These are phyloP conservation scores for Kuraishia hungarica DNA, from an alignment of 805 yeast species.

Conservation along the genomic window DNA sequence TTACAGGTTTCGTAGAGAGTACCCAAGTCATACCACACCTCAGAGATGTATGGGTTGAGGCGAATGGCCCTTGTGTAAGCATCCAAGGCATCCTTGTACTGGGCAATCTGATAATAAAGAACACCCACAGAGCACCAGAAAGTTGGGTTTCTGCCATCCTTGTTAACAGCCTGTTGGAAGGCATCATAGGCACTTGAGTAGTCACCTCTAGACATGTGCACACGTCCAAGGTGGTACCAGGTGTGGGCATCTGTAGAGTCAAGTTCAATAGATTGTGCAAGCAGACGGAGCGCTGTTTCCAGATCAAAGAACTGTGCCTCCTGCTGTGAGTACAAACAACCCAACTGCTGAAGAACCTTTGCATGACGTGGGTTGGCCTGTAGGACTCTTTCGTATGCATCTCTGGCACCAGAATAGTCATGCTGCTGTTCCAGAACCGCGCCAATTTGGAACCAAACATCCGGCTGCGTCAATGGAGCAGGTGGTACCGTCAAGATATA, in stretches of 20 bases:
- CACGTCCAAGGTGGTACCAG: constrained; percentile 95
- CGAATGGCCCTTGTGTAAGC: constrained; percentile 96
- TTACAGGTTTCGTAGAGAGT: constrained; percentile 96
- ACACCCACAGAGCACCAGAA: constrained; percentile 98
- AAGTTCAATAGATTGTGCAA: constrained; percentile 81
- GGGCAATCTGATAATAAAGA: constrained; percentile 90
- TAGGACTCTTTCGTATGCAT: constrained; percentile 90
- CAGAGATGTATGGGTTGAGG: constrained; percentile 90
- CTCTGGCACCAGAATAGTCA: constrained; percentile 86
- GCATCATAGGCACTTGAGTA: constrained; percentile 96
- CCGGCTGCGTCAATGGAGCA: constrained; percentile 90
- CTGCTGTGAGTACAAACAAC: constrained; percentile 83
- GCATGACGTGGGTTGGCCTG: constrained; percentile 90
- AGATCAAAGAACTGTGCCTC: constrained; percentile 68
- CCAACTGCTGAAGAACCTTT: constrained; percentile 91
- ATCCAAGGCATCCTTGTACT: constrained; percentile 93
- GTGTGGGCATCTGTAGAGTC: constrained; percentile 91
- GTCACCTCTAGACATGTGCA: constrained; percentile 93
- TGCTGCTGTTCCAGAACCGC: constrained; percentile 90
- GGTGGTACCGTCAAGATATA: constrained; percentile 90
- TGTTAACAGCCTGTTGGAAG: constrained; percentile 96
- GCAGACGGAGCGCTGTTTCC: constrained; percentile 71
- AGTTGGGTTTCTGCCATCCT: constrained; percentile 94
- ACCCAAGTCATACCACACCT: constrained; percentile 98
- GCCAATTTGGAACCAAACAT: constrained; percentile 98